These are phyloP conservation scores for Trichocomaceae sp. DNA, from an alignment of 2,329 filamentous ascomycete genomes.

Conservation along the genomic window DNA sequence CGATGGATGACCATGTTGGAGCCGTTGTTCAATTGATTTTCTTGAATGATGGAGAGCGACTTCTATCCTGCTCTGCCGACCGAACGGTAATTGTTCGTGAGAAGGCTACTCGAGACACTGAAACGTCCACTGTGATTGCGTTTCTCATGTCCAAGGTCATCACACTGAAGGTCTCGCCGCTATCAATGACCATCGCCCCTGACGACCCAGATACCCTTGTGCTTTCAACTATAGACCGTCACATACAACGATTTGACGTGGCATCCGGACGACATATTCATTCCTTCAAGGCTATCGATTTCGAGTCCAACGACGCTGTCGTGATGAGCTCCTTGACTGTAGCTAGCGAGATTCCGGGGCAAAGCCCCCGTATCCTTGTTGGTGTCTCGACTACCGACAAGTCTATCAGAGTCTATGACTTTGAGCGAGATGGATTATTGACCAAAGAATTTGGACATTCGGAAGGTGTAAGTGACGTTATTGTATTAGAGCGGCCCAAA, in stretches of 20 bases:
- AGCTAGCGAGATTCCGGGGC: constrained; percentile 46
- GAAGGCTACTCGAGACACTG: constrained; percentile 58
- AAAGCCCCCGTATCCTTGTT: constrained; percentile 61
- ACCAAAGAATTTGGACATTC: constrained; percentile 93
- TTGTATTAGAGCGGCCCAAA: constrained; percentile 52
- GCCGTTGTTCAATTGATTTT: constrained; percentile 75
- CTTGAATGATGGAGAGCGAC: constrained; percentile 59
- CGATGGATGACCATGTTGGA: constrained; percentile 82
- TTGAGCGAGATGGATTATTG: constrained; percentile 66
- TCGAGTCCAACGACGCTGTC: constrained; percentile 71
- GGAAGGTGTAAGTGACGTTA: constrained; percentile 81
- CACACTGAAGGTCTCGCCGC: constrained; percentile 75
- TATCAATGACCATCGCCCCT: constrained; percentile 68
- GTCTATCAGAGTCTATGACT: constrained; percentile 83
- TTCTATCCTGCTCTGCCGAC: constrained; percentile 84
- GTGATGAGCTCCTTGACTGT: constrained; percentile 72
- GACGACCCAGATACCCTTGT: constrained; percentile 53
- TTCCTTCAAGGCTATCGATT: constrained; percentile 77
- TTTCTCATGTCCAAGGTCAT: constrained; percentile 73
- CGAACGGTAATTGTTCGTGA: constrained; percentile 80
- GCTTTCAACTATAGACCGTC: constrained; percentile 57
- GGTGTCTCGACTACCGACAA: constrained; percentile 95
- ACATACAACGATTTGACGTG: constrained; percentile 55
- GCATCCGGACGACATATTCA: constrained; percentile 61
- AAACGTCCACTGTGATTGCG: constrained; percentile 55